These are phyloP conservation scores for Phytophthora ohioensis DNA, from an alignment of 352 stramenopile species.

Conservation along the genomic window DNA sequence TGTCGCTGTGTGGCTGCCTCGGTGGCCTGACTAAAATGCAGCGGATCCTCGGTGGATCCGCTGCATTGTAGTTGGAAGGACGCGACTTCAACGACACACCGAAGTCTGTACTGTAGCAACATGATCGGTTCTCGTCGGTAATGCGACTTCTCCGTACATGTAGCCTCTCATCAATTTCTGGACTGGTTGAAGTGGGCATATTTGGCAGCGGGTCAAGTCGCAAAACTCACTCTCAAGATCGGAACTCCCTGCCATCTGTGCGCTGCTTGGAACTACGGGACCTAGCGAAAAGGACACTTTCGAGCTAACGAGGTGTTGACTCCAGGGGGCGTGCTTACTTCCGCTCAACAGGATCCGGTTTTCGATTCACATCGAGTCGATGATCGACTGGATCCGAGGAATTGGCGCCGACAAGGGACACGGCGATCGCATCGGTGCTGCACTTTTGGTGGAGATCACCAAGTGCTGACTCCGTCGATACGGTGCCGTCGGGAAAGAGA, in stretches of 20 bases:
- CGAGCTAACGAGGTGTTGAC: conserved; percentile 29
- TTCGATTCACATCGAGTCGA: conserved; percentile 24
- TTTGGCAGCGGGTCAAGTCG: conserved; percentile 20
- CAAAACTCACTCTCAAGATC: conserved; percentile 23
- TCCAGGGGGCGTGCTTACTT: conserved; percentile 17
- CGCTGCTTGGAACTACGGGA: not conserved
- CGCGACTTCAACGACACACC: not conserved
- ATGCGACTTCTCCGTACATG: not conserved
- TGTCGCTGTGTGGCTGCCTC: not conserved
- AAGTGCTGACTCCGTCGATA: conserved; percentile 19
- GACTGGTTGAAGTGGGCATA: conserved; percentile 1
- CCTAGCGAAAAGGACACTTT: conserved; percentile 12
- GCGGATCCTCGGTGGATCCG: not conserved
- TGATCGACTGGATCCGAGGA: conserved; percentile 23
- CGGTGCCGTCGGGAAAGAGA: conserved; percentile 36
- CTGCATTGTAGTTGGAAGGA: conserved; percentile 7
- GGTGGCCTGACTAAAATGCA: not conserved
- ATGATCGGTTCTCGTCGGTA: not conserved
- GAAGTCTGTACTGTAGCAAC: conserved; percentile 1
- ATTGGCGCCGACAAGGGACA: conserved; percentile 18
- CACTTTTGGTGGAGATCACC: conserved; percentile 7
- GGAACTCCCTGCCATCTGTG: conserved; percentile 18
- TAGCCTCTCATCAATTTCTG: not conserved
- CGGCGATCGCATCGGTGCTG: conserved; percentile 10
- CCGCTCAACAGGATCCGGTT: conserved; percentile 24